phyloP scores from a whole-genome alignment of 2,329 filamentous ascomycete genomes.

The Xylaria sp. region DNA sequence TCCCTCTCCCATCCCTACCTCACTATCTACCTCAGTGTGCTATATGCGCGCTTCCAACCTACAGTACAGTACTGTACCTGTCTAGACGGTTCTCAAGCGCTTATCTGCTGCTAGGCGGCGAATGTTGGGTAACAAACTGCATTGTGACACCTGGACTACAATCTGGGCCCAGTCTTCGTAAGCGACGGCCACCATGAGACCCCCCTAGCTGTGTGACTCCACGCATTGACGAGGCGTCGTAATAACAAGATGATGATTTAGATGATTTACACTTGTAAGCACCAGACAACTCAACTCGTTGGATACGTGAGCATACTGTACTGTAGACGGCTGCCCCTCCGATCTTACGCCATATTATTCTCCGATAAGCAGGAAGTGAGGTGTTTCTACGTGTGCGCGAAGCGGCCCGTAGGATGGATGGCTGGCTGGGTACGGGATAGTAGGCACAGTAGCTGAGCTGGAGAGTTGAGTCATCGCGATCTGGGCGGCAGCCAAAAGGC shows the following conservation, averaged over 20 bases:
- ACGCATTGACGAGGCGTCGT: slow-evolving; percentile 7
- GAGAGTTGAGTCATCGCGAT: slow-evolving; percentile 38
- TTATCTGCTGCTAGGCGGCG: slow-evolving; percentile 23
- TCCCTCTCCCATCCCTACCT: neutral
- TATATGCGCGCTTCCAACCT: neutral
- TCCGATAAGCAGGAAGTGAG: slow-evolving; percentile 8
- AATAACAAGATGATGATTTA: slow-evolving; percentile 8
- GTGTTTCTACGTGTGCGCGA: neutral
- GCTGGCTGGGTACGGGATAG: slow-evolving; percentile 9
- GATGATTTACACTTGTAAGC: slow-evolving; percentile 12
- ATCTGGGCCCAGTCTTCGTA: slow-evolving; percentile 16
- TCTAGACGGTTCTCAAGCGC: slow-evolving; percentile 11
- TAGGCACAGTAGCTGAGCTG: slow-evolving; percentile 24
- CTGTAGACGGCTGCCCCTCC: slow-evolving; percentile 13
- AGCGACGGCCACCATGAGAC: slow-evolving; percentile 10
- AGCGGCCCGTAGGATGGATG: slow-evolving; percentile 2
- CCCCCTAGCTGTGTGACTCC: slow-evolving; percentile 6
- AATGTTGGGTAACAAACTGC: slow-evolving; percentile 22
- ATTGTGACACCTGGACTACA: slow-evolving; percentile 18
- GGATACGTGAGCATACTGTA: slow-evolving; percentile 3
- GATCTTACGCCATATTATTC: slow-evolving; percentile 27
- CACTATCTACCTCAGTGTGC: slow-evolving; percentile 17
- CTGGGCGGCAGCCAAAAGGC: slow-evolving; percentile 29
- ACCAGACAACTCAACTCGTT: slow-evolving; percentile 2
- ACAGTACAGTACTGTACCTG: too few species aligned